These are phyloP conservation scores for Coemansia sp. DNA, from an alignment of 192 early-diverging fungal species.

Conservation along the genomic window DNA sequence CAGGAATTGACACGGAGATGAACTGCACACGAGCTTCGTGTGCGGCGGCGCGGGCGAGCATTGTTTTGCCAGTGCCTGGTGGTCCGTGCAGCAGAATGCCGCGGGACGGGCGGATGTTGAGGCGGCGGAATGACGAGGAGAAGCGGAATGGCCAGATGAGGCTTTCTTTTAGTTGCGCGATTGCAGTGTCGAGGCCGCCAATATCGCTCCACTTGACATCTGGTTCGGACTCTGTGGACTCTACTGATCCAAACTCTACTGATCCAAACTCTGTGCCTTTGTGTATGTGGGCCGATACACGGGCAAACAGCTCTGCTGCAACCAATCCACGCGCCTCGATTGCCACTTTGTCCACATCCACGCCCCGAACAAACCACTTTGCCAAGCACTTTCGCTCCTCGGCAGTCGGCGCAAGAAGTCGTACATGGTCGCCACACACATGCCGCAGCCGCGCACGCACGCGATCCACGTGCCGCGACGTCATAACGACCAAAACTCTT, in stretches of 20 bases:
- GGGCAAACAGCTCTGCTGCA: constrained; percentile 30
- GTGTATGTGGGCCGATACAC: not conserved
- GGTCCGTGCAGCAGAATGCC: constrained; percentile 85
- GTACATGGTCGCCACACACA: constrained; percentile 44
- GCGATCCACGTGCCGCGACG: constrained; percentile 40
- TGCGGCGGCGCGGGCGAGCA: constrained; percentile 83
- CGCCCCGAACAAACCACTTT: constrained; percentile 22
- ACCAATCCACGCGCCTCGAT: constrained; percentile 21
- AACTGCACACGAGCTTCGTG: constrained; percentile 79
- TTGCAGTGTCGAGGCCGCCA: constrained; percentile 73
- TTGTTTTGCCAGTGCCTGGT: constrained; percentile 91
- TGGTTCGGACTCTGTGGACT: not conserved
- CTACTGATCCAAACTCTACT: not conserved
- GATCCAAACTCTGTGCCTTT: not conserved
- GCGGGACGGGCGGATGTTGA: constrained; percentile 74
- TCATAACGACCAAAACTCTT: constrained; percentile 43
- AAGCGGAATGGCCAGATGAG: constrained; percentile 77
- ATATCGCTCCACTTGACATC: constrained; percentile 74
- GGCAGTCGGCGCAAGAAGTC: constrained; percentile 23
- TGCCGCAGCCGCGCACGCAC: constrained; percentile 31
- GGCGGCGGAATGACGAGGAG: constrained; percentile 59
- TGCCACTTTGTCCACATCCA: constrained; percentile 3
- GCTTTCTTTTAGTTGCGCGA: constrained; percentile 71
- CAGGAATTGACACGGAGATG: constrained; percentile 73
- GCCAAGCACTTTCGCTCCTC: constrained; percentile 25